Evolutionary conservation across 768 basidiomycete genomes (phyloP).

Genomic region (Hygrophoropsis aurantiaca): DNA sequence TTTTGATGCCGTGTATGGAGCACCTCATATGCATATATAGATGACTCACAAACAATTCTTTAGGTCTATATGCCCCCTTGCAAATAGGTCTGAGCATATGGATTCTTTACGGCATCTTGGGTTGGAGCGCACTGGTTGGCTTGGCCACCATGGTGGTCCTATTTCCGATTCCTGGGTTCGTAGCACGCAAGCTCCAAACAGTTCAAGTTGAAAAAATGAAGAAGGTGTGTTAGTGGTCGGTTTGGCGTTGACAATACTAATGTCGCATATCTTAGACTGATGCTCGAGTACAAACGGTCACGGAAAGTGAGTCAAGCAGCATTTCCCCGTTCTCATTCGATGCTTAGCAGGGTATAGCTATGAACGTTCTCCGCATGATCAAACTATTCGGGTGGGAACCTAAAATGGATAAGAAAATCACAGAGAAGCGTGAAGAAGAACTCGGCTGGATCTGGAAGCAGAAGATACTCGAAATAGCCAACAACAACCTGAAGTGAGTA

Average conservation of each 20-base stretch:
- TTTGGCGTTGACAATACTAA: background rate
- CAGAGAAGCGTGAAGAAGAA: conserved; percentile 61
- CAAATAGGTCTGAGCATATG: conserved; percentile 32
- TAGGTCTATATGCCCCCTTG: conserved; percentile 10
- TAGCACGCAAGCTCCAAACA: conserved; percentile 47
- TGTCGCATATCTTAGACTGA: conserved; percentile 40
- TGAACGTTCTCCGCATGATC: conserved; percentile 63
- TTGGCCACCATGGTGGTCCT: conserved; percentile 50
- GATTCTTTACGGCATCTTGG: conserved; percentile 47
- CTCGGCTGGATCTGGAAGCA: conserved; percentile 52
- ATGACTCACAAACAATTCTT: background rate
- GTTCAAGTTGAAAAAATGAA: conserved; percentile 52
- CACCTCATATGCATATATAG: background rate
- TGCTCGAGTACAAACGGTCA: conserved; percentile 57
- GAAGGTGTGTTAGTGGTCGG: conserved; percentile 22
- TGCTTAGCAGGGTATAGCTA: conserved; percentile 31
- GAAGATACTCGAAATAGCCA: conserved; percentile 45
- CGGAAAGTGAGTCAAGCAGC: conserved; percentile 51
- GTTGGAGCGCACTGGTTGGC: conserved; percentile 45
- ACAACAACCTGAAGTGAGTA: conserved; percentile 30
- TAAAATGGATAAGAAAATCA: conserved; percentile 51
- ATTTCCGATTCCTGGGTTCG: conserved; percentile 57
- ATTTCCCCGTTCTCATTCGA: background rate
- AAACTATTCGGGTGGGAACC: conserved; percentile 73
- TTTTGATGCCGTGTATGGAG: conserved; percentile 9